Percentiles rank a stretch among this genome's conserved stretches.
Conservation (phyloP, 208 protist species). For the Leptomonas pyrrhocoris region DNA sequence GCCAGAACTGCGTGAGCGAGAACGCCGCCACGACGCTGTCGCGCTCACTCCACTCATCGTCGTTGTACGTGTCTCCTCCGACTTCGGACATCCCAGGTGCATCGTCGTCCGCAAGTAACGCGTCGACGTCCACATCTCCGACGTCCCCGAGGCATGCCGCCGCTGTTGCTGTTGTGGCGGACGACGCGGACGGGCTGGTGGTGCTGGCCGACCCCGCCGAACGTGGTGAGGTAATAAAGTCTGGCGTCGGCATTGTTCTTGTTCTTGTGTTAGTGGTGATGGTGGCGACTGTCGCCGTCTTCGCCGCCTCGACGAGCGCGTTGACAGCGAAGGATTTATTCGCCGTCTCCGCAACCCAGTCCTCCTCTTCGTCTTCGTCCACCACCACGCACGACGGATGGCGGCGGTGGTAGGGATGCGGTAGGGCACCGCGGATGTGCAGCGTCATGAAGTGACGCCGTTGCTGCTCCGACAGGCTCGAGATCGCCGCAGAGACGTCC, state of each 20-base stretch:
- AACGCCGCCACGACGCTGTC: background rate
- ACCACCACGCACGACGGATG: no score
- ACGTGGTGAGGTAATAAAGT: background rate
- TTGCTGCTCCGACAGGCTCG: constrained; percentile 7
- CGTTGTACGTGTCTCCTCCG: background rate
- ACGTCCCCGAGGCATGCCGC: constrained; percentile 5
- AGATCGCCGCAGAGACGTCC: constrained; percentile 13
- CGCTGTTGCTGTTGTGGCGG: constrained; percentile 9
- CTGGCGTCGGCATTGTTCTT: constrained; percentile 4
- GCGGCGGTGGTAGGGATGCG: constrained; percentile 4
- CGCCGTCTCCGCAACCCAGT: constrained; percentile 20
- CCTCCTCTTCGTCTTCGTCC: constrained; percentile 17
- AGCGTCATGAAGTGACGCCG: constrained; percentile 17
- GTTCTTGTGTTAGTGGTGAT: background rate
- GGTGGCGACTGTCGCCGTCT: background rate
- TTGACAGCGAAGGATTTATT: constrained; percentile 9
- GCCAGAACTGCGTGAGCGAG: constrained; percentile 29
- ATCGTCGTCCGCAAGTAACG: constrained; percentile 3
- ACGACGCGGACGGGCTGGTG: constrained; percentile 12
- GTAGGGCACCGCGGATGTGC: constrained; percentile 2
- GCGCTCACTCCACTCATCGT: background rate
- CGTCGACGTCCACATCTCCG: background rate
- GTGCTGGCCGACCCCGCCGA: background rate
- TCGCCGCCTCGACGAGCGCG: constrained; percentile 15
- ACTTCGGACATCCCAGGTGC: background rate